Percentiles rank a stretch among this genome's conserved stretches.
These are phyloP conservation scores for Ceratocystis diversiconidia DNA, from an alignment of 2,329 filamentous ascomycete species.

Conservation along the genomic window DNA sequence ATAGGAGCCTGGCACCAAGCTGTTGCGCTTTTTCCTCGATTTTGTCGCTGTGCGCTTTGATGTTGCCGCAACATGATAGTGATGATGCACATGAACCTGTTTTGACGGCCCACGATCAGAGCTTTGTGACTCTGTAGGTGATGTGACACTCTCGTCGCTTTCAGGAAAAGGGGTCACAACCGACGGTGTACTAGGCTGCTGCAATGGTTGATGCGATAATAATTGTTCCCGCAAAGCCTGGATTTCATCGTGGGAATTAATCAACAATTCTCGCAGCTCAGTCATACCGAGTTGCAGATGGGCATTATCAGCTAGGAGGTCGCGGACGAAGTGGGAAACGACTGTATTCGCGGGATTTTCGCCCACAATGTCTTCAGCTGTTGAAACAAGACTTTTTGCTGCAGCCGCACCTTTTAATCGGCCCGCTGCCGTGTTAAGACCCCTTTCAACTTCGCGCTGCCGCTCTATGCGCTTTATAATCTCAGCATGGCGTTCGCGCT, in stretches of 20 bases:
- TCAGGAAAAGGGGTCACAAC: neutral
- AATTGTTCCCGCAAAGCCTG: slow-evolving; percentile 74
- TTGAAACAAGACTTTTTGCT: slow-evolving; percentile 39
- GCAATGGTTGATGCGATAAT: slow-evolving; percentile 54
- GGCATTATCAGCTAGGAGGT: slow-evolving; percentile 88
- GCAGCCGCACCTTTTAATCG: slow-evolving; percentile 71
- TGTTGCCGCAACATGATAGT: slow-evolving; percentile 58
- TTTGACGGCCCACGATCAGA: slow-evolving; percentile 35
- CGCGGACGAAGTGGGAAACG: slow-evolving; percentile 91
- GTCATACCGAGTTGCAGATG: slow-evolving; percentile 84
- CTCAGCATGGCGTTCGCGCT: slow-evolving; percentile 68
- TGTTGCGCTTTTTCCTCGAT: slow-evolving; percentile 57
- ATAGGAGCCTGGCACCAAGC: slow-evolving; percentile 46
- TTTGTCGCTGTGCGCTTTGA: slow-evolving; percentile 45
- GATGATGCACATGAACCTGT: slow-evolving; percentile 85
- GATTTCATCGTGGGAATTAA: slow-evolving; percentile 87
- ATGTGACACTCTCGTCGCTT: slow-evolving; percentile 5
- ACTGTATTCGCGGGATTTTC: slow-evolving; percentile 35
- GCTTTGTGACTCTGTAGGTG: slow-evolving; percentile 23
- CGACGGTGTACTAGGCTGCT: neutral
- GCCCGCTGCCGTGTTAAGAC: slow-evolving; percentile 65
- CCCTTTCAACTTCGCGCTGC: slow-evolving; percentile 66
- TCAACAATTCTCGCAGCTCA: slow-evolving; percentile 78
- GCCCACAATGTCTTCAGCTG: slow-evolving; percentile 5
- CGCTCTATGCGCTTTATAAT: slow-evolving; percentile 72